Evolutionary conservation across 345 rosid genomes (phyloP).

Genomic region (Lagerstroemia speciosa): DNA sequence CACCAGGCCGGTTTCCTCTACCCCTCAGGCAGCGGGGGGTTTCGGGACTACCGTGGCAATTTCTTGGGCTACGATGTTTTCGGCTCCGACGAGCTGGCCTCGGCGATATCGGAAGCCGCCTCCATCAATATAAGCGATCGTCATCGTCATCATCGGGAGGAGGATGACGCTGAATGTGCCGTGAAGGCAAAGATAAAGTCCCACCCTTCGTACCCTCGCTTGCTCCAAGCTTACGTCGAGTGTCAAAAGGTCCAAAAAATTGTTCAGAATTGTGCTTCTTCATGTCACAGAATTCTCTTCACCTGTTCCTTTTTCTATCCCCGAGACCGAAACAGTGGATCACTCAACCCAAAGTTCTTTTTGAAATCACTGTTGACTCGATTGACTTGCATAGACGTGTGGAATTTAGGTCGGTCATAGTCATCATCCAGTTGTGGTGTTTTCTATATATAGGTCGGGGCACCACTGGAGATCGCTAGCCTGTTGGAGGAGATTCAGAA

Average conservation of each 20-base stretch:
- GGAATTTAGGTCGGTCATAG: background rate
- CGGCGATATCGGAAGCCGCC: conserved; percentile 51
- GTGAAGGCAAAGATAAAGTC: conserved; percentile 73
- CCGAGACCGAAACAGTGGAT: no score
- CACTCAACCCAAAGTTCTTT: background rate
- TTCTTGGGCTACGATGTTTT: conserved; percentile 21
- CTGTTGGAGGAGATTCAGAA: conserved; percentile 14
- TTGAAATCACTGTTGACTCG: background rate
- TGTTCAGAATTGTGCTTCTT: no score
- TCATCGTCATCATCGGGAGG: conserved; percentile 17
- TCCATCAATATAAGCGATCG: conserved; percentile 24
- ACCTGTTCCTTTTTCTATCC: no score
- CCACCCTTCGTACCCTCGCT: conserved; percentile 79
- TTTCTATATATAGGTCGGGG: conserved; percentile 53
- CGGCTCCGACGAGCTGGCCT: conserved; percentile 64
- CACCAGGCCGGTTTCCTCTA: conserved; percentile 15
- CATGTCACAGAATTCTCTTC: no score
- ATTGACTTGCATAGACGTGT: background rate
- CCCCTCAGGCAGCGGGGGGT: conserved; percentile 17
- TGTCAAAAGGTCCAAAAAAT: conserved; percentile 79
- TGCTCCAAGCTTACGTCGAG: conserved; percentile 77
- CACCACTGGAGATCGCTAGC: conserved; percentile 72
- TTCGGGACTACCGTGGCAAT: background rate
- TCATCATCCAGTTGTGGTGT: background rate
- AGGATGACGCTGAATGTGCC: conserved; percentile 29